phyloP scores from a whole-genome alignment of 106 monocot species.

The Platanthera guangdongensis region DNA sequence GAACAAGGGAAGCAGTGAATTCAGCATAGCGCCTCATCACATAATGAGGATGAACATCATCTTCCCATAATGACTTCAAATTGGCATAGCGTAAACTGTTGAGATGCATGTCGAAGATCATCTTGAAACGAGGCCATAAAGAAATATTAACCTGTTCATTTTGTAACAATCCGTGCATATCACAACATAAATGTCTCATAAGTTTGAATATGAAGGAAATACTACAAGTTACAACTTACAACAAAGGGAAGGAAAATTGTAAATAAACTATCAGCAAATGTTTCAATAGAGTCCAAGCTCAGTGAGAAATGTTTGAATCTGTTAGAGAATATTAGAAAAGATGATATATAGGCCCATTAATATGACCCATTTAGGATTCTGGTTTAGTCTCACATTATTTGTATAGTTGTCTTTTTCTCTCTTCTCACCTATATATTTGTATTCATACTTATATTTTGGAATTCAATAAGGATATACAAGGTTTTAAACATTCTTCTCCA shows the following conservation, averaged over 20 bases:
- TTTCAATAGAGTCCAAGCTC: neutral
- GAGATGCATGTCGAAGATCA: conserved; percentile 98
- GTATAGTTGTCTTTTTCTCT: too few species aligned
- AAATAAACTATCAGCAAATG: neutral
- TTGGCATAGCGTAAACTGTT: conserved; percentile 90
- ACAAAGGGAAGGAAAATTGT: neutral
- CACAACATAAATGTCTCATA: neutral
- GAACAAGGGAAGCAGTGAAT: conserved; percentile 94
- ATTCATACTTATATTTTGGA: too few species aligned
- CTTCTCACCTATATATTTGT: too few species aligned
- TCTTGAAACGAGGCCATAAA: conserved; percentile 98
- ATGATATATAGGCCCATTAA: too few species aligned
- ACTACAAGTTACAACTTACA: conserved; percentile 3
- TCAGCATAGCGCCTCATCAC: conserved; percentile 97
- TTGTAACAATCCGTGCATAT: neutral
- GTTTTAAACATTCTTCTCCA: too few species aligned
- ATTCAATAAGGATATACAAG: too few species aligned
- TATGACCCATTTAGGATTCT: too few species aligned
- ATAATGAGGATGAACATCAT: conserved; percentile 99
- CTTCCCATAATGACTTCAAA: conserved; percentile 85
- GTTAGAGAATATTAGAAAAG: too few species aligned
- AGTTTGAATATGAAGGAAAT: neutral
- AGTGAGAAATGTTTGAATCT: neutral
- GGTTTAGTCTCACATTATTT: too few species aligned
- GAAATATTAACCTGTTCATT: conserved; percentile 77